Percentiles rank a stretch among this genome's conserved stretches.
These are phyloP conservation scores for Whalleya microplaca DNA, from an alignment of 2,329 filamentous ascomycete genomes.

Conservation along the genomic window DNA sequence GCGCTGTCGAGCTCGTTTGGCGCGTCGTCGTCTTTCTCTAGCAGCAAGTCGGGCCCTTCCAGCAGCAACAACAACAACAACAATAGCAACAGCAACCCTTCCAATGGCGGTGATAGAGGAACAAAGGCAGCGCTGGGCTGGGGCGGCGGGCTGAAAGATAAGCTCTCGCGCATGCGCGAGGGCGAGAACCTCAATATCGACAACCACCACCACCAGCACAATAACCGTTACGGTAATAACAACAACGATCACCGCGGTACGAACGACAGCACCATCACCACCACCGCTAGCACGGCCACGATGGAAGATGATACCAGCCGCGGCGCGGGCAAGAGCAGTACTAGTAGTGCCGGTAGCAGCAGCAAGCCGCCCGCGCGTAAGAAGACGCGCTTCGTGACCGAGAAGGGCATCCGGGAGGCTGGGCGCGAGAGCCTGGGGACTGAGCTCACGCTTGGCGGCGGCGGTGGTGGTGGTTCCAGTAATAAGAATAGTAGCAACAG, in stretches of 20 bases:
- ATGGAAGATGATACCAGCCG: not conserved
- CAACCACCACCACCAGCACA: not conserved
- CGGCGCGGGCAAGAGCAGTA: slow-evolving; percentile 24
- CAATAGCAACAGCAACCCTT: not conserved
- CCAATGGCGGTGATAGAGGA: no score
- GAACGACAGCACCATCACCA: not conserved
- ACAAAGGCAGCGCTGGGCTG: slow-evolving; percentile 52
- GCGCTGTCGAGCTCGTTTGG: slow-evolving; percentile 40
- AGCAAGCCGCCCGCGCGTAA: slow-evolving; percentile 59
- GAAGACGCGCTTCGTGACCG: slow-evolving; percentile 80
- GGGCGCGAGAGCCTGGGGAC: slow-evolving; percentile 72
- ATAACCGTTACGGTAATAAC: no score
- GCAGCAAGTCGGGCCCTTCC: slow-evolving; percentile 4
- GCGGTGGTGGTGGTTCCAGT: not conserved
- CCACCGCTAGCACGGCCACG: not conserved
- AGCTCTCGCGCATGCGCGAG: slow-evolving; percentile 64
- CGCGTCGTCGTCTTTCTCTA: slow-evolving; percentile 13
- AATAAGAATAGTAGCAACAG: not conserved
- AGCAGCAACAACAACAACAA: not conserved
- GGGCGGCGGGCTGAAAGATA: slow-evolving; percentile 58
- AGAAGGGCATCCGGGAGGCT: slow-evolving; percentile 76
- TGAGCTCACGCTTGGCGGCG: slow-evolving; percentile 41
- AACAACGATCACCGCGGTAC: slow-evolving; percentile 6
- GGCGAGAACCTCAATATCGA: slow-evolving; percentile 52
- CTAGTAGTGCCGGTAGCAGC: slow-evolving; percentile 32